phyloP scores from a whole-genome alignment of 495 filamentous ascomycete genomes.

The Podospora tetraspora region DNA sequence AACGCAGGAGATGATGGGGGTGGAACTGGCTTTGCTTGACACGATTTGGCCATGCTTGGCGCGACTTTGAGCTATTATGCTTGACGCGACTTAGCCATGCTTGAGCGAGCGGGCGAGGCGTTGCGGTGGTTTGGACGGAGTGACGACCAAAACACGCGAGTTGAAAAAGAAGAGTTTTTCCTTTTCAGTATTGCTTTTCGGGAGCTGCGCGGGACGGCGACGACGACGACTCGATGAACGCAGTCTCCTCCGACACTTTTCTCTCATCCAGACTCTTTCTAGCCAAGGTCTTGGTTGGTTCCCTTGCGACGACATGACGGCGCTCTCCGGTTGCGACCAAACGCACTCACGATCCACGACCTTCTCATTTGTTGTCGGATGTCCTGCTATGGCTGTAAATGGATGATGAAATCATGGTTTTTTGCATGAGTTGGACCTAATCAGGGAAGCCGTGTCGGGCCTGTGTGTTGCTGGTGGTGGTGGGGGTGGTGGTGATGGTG shows the following conservation, averaged over 20 bases:
- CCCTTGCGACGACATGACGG: slow-evolving; percentile 34
- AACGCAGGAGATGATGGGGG: slow-evolving; percentile 26
- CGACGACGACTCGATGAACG: slow-evolving; percentile 6
- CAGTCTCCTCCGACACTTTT: neutral
- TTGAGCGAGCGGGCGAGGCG: slow-evolving; percentile 4
- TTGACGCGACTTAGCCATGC: neutral
- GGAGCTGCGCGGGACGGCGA: neutral
- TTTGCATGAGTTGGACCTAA: slow-evolving; percentile 25
- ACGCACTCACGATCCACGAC: slow-evolving; percentile 26
- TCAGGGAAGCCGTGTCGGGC: slow-evolving; percentile 14
- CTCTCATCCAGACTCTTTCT: neutral
- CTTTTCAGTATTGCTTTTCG: neutral
- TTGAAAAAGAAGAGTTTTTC: neutral
- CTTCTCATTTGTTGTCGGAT: slow-evolving; percentile 22
- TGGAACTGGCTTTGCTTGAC: neutral
- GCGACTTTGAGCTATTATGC: neutral
- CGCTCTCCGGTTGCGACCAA: slow-evolving; percentile 4
- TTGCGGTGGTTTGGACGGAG: slow-evolving; percentile 8
- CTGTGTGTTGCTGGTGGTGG: neutral
- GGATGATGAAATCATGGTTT: slow-evolving; percentile 32
- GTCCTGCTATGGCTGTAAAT: slow-evolving; percentile 36
- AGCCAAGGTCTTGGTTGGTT: slow-evolving; percentile 31
- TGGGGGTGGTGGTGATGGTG: too few relatives aligned
- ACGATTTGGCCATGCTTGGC: neutral
- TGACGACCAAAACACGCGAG: slow-evolving; percentile 2